These are phyloP conservation scores for Eucalyptus cladocalyx DNA, from an alignment of 345 rosid genomes.

Conservation along the genomic window DNA sequence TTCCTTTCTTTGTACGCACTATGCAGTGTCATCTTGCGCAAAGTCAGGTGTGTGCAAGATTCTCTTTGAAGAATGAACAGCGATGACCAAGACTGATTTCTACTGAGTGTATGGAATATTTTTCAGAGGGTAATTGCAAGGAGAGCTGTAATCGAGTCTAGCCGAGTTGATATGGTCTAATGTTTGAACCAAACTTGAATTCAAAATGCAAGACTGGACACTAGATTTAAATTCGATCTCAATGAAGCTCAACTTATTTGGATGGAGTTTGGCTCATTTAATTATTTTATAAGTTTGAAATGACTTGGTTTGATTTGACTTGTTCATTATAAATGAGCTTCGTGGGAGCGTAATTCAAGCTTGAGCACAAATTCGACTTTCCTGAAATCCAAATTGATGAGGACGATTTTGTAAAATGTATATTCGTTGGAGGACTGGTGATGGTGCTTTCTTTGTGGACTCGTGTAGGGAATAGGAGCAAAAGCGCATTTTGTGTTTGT, in stretches of 20 bases:
- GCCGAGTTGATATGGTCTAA: no score
- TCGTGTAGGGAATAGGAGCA: background rate
- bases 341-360: background rate
- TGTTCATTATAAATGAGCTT: background rate
- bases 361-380: background rate
- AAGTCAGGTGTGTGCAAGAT: no score
- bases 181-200: background rate
- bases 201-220: background rate
- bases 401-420: background rate
- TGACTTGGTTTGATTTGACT: background rate
- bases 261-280: background rate
- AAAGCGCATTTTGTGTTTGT: no score
- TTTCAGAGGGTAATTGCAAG: background rate
- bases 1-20: no score
- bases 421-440: no score
- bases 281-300: no score
- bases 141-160: background rate
- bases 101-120: no score
- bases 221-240: background rate
- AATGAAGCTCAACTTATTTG: background rate
- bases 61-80: no score
- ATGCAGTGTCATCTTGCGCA: no score
- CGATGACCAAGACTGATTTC: no score
- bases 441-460: no score
- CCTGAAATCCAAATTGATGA: accelerated